A percentile compares a stretch with the other conserved stretches of the same genome.
phyloP scores from a whole-genome alignment of 305 asterid species.

The Solanum hybrid region DNA sequence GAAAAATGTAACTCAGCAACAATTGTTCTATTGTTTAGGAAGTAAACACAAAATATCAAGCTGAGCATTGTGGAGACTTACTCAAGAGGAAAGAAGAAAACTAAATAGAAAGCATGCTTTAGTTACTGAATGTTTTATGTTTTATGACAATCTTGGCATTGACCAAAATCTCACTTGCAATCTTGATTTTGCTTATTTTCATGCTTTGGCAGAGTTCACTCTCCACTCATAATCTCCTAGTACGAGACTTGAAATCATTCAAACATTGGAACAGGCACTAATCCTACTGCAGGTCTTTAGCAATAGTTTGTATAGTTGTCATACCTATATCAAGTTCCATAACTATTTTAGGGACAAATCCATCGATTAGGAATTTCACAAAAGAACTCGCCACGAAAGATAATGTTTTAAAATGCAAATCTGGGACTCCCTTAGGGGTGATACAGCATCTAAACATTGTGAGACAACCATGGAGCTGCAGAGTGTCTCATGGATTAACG shows the following conservation, averaged over 20 bases:
- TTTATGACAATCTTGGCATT: neutral
- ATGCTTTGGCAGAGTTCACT: neutral
- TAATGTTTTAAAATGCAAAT: neutral
- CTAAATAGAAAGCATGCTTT: neutral
- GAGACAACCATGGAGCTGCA: neutral
- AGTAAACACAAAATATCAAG: neutral
- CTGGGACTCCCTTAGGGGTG: neutral
- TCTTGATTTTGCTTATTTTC: neutral
- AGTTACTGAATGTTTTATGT: neutral
- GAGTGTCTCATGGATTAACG: neutral
- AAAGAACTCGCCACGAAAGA: neutral
- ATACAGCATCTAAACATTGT: neutral
- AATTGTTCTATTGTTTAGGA: neutral
- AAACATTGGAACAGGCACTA: neutral
- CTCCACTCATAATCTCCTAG: neutral
- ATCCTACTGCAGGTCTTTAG: neutral
- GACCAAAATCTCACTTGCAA: neutral
- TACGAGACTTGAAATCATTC: neutral
- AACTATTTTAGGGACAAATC: neutral
- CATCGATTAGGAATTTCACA: neutral
- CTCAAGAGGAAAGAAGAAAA: neutral
- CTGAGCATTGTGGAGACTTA: neutral
- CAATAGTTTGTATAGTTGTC: neutral
- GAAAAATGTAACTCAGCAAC: neutral
- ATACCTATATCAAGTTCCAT: neutral